These are phyloP conservation scores for Rosa lucieae DNA, from an alignment of 306 rosid species.

Conservation along the genomic window DNA sequence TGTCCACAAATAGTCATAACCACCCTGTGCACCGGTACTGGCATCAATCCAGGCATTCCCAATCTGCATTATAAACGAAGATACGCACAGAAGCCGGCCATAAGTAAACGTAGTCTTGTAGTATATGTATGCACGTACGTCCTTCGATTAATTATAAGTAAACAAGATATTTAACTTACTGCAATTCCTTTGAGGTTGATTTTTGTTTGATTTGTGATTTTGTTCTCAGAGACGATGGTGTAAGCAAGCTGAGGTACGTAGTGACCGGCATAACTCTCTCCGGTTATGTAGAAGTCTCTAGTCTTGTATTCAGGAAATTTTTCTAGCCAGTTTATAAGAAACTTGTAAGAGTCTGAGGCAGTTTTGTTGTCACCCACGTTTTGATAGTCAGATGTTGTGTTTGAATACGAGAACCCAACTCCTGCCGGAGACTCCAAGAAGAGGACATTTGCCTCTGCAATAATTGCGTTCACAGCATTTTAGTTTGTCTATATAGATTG, in stretches of 20 bases:
- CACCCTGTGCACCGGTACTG: slow-evolving; percentile 30
- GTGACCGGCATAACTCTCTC: slow-evolving; percentile 82
- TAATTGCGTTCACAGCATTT: not conserved
- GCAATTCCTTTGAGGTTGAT: slow-evolving; percentile 62
- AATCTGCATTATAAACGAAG: slow-evolving; percentile 34
- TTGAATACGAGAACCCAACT: slow-evolving; percentile 71
- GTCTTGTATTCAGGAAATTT: slow-evolving; percentile 53
- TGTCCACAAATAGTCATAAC: slow-evolving; percentile 50
- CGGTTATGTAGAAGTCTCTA: slow-evolving; percentile 55
- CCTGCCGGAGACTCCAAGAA: slow-evolving; percentile 80
- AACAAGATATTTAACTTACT: slow-evolving; percentile 32
- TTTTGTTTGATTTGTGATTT: slow-evolving; percentile 17
- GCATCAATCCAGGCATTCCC: slow-evolving; percentile 72
- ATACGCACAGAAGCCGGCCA: not conserved
- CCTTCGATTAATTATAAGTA: not conserved
- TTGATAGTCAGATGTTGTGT: slow-evolving; percentile 29
- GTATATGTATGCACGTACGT: not conserved
- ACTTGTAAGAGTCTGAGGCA: slow-evolving; percentile 56
- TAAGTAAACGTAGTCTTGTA: not conserved
- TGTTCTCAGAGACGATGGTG: slow-evolving; percentile 45
- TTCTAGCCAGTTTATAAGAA: slow-evolving; percentile 59
- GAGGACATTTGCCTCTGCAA: slow-evolving; percentile 60
- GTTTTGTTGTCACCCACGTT: slow-evolving; percentile 54
- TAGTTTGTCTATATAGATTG: not conserved
- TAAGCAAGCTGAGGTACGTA: slow-evolving; percentile 82